Evolutionary conservation across 228 moss, liverwort and hornwort species (phyloP), one percentile per base, ranked within the genome.

Genomic region (Sphagnum magellanicum): DNA sequence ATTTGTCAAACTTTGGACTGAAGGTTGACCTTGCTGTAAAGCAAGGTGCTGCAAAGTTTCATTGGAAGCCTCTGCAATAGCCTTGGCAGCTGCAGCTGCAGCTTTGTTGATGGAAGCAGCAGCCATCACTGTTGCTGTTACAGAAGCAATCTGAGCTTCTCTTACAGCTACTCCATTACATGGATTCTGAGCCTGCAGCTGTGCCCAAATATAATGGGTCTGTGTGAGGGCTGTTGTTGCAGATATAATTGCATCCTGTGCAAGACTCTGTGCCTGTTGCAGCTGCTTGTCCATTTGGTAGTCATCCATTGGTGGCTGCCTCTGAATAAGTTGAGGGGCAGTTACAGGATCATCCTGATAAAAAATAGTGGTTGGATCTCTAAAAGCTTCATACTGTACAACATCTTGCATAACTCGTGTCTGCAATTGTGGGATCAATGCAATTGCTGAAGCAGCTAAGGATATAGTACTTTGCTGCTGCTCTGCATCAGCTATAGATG

Each of bases 41-140:
- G 81, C 79, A 71, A 82, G 68, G 32, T 63, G 68, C 68, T 70
- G 10, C 64, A 86, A 64, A 49, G 82, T 79, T 71, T 73, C 77
- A 71, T 79, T 82, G 17, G 82, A 82, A 48, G 85, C 82, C 71
- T 86, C 82, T 63, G 61, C 60, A 52, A 70, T 70, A 53, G 70
- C 70, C 61, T 63, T 70, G 10, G 85, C 81, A 57, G 77, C 85
- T 77, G 79, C 79, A 68, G 82, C 82, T 71, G 85, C 85, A 79
- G 51, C 68, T 69, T 73, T 75, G 14, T 79, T 82, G 57, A 79
- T 82, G 10, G 75, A 75, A 75, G 85, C 82, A 73, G 85, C 85
- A 60, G 75, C 85, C 53, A 82, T 77, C 58, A 63, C 82, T 17
- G 66, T 75, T 51, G 73, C 70, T 55, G 79, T 82, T 50, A 77